Evolutionary conservation across 805 yeast species (phyloP), one percentile per base, ranked within the genome.

Genomic region (Nakazawaea peltata): DNA sequence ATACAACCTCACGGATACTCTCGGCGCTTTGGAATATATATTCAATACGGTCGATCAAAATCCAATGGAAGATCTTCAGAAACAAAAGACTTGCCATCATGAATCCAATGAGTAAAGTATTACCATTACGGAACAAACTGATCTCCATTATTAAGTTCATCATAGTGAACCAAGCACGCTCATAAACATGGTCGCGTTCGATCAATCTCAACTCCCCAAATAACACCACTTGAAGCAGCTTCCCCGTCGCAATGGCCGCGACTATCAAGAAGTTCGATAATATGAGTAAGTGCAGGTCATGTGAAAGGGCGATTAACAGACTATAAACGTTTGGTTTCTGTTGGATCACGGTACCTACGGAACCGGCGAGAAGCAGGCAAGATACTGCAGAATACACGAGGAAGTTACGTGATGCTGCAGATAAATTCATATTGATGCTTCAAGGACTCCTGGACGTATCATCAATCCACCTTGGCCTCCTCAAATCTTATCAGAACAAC

Each of bases 131-230:
- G 50, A 74, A 74, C 54, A 72, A 65, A 1, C 77, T 67, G 13
- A 74, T 54, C 11, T 77, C 68, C 49, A 81, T 56, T 33, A 85
- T 51, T 37, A 81, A 67, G 45, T 76, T 77, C 27, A 83, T 74
- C 15, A 81, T 60, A 2, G 83, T 69, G 37, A 61, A 75, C 67
- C 79, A 82, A 34, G 73, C 65, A 51, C 76, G 68, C 51, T 71
- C 94, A 52, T 67, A 72, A 34, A 74, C 66, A 49, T 81, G 88
- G 45, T 88, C 94, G 35, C 69, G 56, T 52, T 90, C 98, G 23
- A 82, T 67, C 12, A 76, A 57, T 38, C 95, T 64, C 34, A 90
- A 59, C 38, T 75, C 77, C 0, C 95, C 95, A 60, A 87, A 86
- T 25, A 85, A 46, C 0, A 77, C 2, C 19, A 55, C 42, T 32